Conservation (phyloP, 1,284 basidiomycete genomes). For the Wallemia hederae region DNA sequence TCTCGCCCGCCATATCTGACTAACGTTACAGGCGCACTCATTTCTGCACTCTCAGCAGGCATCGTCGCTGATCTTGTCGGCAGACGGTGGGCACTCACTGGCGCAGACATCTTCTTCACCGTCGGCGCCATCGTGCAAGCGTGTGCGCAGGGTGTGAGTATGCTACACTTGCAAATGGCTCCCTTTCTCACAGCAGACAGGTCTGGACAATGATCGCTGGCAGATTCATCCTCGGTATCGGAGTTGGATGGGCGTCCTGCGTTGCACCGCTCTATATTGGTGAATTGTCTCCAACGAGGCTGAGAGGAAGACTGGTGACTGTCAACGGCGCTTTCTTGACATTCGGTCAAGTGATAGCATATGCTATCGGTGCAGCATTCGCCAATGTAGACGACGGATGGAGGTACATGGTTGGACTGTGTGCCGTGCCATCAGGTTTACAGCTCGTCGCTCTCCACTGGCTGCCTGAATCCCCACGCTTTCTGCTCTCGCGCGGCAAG, state of each 20-base stretch:
- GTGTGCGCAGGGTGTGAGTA: conserved; percentile 5
- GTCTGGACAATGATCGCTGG: conserved; percentile 46
- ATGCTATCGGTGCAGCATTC: conserved; percentile 35
- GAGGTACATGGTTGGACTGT: conserved; percentile 58
- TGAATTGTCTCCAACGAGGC: conserved; percentile 43
- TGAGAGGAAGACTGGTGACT: conserved; percentile 42
- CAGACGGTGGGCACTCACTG: conserved; percentile 31
- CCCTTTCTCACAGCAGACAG: conserved; percentile 16
- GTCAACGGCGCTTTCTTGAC: conserved; percentile 19
- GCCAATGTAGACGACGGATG: conserved; percentile 32
- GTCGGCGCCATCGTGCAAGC: conserved; percentile 30
- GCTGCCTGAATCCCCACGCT: conserved; percentile 49
- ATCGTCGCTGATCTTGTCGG: conserved; percentile 42
- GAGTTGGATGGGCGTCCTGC: conserved; percentile 29
- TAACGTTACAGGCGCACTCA: conserved; percentile 23
- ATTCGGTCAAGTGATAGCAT: conserved; percentile 39
- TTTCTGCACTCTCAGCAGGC: conserved; percentile 41
- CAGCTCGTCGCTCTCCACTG: conserved; percentile 32
- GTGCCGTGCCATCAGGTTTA: conserved; percentile 32
- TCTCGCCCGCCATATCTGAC: neutral
- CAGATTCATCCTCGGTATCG: conserved; percentile 37
- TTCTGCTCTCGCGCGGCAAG: conserved; percentile 30
- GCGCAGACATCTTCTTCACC: conserved; percentile 46
- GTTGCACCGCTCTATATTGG: conserved; percentile 56
- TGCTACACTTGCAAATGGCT: neutral